Conservation (phyloP, 2,329 filamentous ascomycete species). For the Colletotrichum magnum region DNA sequence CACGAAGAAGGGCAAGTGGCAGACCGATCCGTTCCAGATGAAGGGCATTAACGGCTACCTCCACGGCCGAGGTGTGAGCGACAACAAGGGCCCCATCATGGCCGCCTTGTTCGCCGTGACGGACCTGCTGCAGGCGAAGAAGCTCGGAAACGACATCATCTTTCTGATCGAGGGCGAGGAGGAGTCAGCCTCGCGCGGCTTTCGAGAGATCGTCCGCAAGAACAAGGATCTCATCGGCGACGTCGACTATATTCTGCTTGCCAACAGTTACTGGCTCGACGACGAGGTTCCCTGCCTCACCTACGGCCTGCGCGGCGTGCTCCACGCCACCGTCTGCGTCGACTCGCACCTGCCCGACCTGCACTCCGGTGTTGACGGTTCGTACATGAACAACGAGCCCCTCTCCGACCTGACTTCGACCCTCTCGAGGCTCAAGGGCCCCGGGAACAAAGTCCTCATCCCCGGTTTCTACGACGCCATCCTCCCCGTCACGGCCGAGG, state of each 20-base stretch:
- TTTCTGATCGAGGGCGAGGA: conserved; percentile 98
- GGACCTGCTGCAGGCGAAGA: conserved; percentile 87
- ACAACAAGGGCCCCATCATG: conserved; percentile 97
- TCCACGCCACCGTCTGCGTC: conserved; percentile 92
- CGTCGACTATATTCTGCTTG: conserved; percentile 93
- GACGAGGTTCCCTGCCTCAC: conserved; percentile 96
- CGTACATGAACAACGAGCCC: conserved; percentile 89
- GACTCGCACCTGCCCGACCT: conserved; percentile 89
- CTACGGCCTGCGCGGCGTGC: conserved; percentile 92
- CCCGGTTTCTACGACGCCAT: conserved; percentile 92
- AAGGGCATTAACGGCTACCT: conserved; percentile 92
- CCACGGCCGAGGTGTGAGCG: conserved; percentile 95
- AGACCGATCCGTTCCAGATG: conserved; percentile 89
- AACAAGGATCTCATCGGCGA: conserved; percentile 89
- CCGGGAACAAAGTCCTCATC: conserved; percentile 84
- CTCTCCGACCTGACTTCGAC: conserved; percentile 91
- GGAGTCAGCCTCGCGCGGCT: conserved; percentile 92
- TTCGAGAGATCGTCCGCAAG: conserved; percentile 83
- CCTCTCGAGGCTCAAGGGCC: conserved; percentile 85
- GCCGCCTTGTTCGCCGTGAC: conserved; percentile 95
- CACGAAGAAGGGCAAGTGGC: conserved; percentile 85
- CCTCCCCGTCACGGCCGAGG: conserved; percentile 79
- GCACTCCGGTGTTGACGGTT: conserved; percentile 97
- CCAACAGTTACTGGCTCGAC: conserved; percentile 99
- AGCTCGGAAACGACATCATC: conserved; percentile 87